Evolutionary conservation across 495 filamentous ascomycete genomes (phyloP).

Genomic region (Aspergillus panamensis): DNA sequence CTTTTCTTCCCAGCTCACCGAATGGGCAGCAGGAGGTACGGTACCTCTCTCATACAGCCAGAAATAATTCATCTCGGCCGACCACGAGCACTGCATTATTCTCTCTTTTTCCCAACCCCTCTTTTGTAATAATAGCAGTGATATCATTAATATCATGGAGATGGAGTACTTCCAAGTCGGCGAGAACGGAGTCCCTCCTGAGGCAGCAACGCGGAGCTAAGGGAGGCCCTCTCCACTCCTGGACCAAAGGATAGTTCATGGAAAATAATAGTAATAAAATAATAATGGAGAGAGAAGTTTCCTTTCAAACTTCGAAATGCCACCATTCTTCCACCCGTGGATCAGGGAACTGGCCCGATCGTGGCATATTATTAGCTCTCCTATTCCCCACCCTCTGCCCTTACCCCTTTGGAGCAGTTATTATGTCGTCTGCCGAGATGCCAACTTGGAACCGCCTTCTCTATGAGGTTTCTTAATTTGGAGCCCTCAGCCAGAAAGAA

Average conservation of each 20-base stretch:
- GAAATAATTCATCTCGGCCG: background rate
- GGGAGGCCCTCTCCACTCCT: background rate
- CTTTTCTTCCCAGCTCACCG: background rate
- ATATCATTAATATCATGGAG: background rate
- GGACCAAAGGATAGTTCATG: background rate
- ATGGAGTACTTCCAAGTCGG: background rate
- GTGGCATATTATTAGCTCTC: slow-evolving; percentile 15
- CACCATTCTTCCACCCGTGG: slow-evolving; percentile 1
- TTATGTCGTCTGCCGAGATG: slow-evolving; percentile 12
- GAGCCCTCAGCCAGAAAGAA: slow-evolving; percentile 17
- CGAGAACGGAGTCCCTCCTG: background rate
- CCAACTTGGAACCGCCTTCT: slow-evolving; percentile 14
- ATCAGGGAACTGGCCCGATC: slow-evolving; percentile 9
- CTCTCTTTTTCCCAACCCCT: background rate
- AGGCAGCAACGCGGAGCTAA: background rate
- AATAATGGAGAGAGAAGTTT: background rate
- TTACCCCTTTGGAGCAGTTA: slow-evolving; percentile 13
- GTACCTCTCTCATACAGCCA: background rate
- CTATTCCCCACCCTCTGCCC: background rate
- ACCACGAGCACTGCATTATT: background rate
- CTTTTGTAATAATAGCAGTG: background rate
- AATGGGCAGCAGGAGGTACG: too few species aligned
- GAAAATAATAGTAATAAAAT: background rate
- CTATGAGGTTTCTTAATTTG: slow-evolving; percentile 18
- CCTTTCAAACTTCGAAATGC: slow-evolving; percentile 2